Conservation (phyloP, 2,329 filamentous ascomycete species). For the Exophiala xenobiotica region DNA sequence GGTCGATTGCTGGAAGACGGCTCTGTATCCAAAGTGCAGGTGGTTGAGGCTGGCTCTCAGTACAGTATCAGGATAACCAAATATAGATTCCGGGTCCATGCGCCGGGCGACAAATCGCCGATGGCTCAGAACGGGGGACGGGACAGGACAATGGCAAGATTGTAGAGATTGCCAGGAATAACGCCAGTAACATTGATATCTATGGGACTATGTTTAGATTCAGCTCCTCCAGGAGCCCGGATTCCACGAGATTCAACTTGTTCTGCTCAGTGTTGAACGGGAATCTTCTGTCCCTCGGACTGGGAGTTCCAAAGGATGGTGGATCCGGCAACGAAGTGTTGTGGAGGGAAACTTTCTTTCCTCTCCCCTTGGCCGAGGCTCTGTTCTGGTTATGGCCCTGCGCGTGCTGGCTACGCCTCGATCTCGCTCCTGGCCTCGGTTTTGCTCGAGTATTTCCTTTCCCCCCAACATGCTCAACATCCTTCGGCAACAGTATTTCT, state of each 20-base stretch:
- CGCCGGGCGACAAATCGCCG: neutral
- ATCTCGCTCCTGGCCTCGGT: neutral
- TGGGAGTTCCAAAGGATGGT: constrained; percentile 10
- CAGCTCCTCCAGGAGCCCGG: constrained; percentile 8
- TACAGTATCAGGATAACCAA: constrained; percentile 1
- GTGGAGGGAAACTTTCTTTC: constrained; percentile 7
- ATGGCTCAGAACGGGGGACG: constrained; percentile 7
- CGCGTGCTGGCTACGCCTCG: constrained; percentile 3
- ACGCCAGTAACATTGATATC: constrained; percentile 4
- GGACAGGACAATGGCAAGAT: constrained; percentile 3
- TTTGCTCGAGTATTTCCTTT: constrained; percentile 5
- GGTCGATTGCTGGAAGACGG: constrained; percentile 1
- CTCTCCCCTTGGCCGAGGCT: constrained; percentile 7
- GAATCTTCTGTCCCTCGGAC: constrained; percentile 11
- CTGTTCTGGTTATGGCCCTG: constrained; percentile 9
- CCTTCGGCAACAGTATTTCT: constrained; percentile 1
- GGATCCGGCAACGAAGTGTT: constrained; percentile 8
- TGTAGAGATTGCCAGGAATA: constrained; percentile 8
- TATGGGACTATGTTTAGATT: constrained; percentile 10
- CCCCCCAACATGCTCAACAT: constrained; percentile 3
- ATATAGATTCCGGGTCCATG: constrained; percentile 5
- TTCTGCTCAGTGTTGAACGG: constrained; percentile 6
- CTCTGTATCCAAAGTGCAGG: constrained; percentile 1
- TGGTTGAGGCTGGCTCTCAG: neutral
- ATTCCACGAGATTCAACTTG: constrained; percentile 12